Percentiles rank a stretch among this genome's conserved stretches.
phyloP scores from a whole-genome alignment of 108 stramenopile genomes.

The Cylindrotheca fusiformis region DNA sequence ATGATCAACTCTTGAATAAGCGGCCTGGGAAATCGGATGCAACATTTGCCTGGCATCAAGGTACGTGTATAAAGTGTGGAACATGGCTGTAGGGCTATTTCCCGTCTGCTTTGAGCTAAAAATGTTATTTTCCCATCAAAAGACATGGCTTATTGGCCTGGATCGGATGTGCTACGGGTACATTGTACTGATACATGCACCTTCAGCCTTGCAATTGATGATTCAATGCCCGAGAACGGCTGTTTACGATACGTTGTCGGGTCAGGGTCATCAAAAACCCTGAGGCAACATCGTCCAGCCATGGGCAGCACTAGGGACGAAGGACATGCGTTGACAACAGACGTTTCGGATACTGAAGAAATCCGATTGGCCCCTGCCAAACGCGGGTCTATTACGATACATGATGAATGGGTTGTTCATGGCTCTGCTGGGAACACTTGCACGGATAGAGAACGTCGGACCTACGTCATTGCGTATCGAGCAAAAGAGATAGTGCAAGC shows the following conservation, averaged over 20 bases:
- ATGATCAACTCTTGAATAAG: constrained; percentile 58
- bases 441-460: constrained; percentile 39
- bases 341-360: constrained; percentile 35
- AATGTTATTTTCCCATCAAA: too few species aligned
- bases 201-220: constrained; percentile 58
- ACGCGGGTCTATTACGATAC: constrained; percentile 51
- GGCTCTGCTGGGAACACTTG: constrained; percentile 52
- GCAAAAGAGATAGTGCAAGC: constrained; percentile 40
- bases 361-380: constrained; percentile 39
- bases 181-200: constrained; percentile 54
- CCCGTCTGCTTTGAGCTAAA: too few species aligned
- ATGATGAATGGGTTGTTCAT: constrained; percentile 67
- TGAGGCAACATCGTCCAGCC: constrained; percentile 41
- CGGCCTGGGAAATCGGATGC: constrained; percentile 46
- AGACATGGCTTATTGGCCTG: constrained; percentile 65
- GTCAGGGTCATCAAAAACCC: constrained; percentile 31
- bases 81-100: too few species aligned
- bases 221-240: constrained; percentile 53
- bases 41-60: constrained; percentile 46
- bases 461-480: constrained; percentile 67
- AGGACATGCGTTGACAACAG: constrained; percentile 54
- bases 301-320: constrained; percentile 39
- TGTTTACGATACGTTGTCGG: constrained; percentile 59
- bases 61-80: too few species aligned
- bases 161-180: constrained; percentile 31